Conservation (phyloP, 306 rosid species). For the Bauhinia variegata region DNA sequence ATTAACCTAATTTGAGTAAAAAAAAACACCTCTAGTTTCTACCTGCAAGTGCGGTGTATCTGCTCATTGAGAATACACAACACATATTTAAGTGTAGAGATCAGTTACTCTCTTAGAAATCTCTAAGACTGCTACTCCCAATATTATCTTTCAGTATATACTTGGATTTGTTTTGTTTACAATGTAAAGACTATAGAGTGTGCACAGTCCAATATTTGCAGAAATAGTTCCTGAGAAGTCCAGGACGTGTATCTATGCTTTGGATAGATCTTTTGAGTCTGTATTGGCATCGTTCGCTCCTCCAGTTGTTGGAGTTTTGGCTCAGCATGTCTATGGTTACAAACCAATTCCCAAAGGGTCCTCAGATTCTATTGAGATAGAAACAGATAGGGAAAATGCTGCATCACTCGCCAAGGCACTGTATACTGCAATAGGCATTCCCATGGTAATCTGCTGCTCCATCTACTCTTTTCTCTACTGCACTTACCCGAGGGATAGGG, state of each 20-base stretch:
- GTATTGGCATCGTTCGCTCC: constrained; percentile 84
- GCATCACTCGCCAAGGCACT: constrained; percentile 78
- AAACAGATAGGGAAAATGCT: constrained; percentile 78
- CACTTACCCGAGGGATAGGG: constrained; percentile 83
- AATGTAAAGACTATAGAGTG: constrained; percentile 11
- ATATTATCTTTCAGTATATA: too few relatives aligned
- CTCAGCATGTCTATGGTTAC: constrained; percentile 70
- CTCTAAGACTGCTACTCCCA: too few relatives aligned
- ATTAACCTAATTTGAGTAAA: too few relatives aligned
- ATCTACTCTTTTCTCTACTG: constrained; percentile 76
- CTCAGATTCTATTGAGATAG: constrained; percentile 49
- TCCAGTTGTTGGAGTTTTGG: constrained; percentile 75
- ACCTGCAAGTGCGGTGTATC: too few relatives aligned
- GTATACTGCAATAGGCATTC: constrained; percentile 68
- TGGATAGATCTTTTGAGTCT: constrained; percentile 76
- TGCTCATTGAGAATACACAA: too few relatives aligned
- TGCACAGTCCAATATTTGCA: constrained; percentile 93
- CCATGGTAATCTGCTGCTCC: constrained; percentile 62
- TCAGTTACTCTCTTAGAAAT: too few relatives aligned
- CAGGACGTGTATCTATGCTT: constrained; percentile 73
- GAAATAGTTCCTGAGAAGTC: constrained; percentile 90
- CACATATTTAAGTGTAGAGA: too few relatives aligned
- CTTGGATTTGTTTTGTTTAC: too few relatives aligned
- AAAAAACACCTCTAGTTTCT: too few relatives aligned
- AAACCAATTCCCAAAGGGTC: constrained; percentile 68